These are phyloP conservation scores for Cephaloascus albidus DNA, from an alignment of 805 yeast genomes.

Conservation along the genomic window DNA sequence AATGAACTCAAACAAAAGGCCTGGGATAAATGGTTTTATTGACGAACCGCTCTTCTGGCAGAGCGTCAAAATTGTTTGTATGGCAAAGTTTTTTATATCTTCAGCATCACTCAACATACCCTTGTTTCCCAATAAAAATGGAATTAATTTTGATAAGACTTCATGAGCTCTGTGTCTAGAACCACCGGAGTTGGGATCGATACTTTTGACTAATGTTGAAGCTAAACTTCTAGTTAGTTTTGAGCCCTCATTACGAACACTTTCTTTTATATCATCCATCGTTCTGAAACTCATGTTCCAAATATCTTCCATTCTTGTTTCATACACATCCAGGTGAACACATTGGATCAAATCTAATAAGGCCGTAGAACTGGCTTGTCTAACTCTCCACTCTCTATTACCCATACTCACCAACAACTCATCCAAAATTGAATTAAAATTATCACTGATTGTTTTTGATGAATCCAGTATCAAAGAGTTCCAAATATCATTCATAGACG, in stretches of 20 bases:
- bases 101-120: constrained; percentile 83
- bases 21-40: constrained; percentile 59
- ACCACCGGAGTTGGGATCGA: constrained; percentile 35
- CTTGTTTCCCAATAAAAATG: constrained; percentile 68
- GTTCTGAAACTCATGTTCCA: constrained; percentile 87
- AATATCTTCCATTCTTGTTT: constrained; percentile 46
- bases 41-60: constrained; percentile 55
- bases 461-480: constrained; percentile 54
- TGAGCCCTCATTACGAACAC: constrained; percentile 77
- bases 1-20: constrained; percentile 59
- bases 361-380: constrained; percentile 80
- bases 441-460: constrained; percentile 38
- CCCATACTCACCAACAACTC: constrained; percentile 67
- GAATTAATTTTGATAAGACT: constrained; percentile 53
- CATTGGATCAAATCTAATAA: constrained; percentile 60
- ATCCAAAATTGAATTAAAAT: constrained; percentile 48
- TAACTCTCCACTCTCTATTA: constrained; percentile 82
- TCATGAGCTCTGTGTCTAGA: constrained; percentile 30
- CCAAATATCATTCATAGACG: constrained; percentile 89
- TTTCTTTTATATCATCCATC: constrained; percentile 90
- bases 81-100: constrained; percentile 69
- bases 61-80: constrained; percentile 64
- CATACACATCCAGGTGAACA: constrained; percentile 44
- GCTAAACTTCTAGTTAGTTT: constrained; percentile 61
- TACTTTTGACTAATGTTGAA: constrained; percentile 45